Conservation (phyloP, 495 filamentous ascomycete genomes). For the Aspergillus ostianus region DNA sequence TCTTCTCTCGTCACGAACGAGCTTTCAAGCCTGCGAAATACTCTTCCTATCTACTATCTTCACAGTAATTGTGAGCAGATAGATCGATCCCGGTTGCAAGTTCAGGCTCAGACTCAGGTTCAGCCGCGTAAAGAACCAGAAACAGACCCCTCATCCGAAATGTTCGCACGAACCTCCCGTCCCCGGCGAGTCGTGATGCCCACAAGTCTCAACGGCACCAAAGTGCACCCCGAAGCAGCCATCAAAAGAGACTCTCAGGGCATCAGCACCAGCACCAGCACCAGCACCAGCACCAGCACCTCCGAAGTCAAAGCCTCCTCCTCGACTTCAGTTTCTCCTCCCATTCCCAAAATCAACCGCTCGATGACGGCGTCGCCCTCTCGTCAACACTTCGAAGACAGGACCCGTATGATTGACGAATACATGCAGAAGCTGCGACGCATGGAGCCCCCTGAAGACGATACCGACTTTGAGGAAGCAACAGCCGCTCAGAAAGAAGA, state of each 20-base stretch:
- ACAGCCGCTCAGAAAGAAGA: too few species aligned
- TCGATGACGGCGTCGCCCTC: too few species aligned
- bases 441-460: too few species aligned
- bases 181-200: neutral
- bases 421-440: too few species aligned
- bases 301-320: too few species aligned
- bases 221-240: neutral
- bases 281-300: neutral
- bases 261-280: neutral
- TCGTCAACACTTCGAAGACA: too few species aligned
- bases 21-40: neutral
- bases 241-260: neutral
- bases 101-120: neutral
- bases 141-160: neutral
- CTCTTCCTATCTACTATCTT: neutral
- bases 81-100: neutral
- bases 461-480: too few species aligned
- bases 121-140: too few species aligned
- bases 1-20: too few species aligned
- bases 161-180: neutral
- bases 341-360: too few species aligned
- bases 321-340: too few species aligned
- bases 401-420: too few species aligned
- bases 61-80: neutral
- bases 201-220: neutral